Evolutionary conservation across 2,329 filamentous ascomycete species (phyloP).

Genomic region (Didymella sp.): DNA sequence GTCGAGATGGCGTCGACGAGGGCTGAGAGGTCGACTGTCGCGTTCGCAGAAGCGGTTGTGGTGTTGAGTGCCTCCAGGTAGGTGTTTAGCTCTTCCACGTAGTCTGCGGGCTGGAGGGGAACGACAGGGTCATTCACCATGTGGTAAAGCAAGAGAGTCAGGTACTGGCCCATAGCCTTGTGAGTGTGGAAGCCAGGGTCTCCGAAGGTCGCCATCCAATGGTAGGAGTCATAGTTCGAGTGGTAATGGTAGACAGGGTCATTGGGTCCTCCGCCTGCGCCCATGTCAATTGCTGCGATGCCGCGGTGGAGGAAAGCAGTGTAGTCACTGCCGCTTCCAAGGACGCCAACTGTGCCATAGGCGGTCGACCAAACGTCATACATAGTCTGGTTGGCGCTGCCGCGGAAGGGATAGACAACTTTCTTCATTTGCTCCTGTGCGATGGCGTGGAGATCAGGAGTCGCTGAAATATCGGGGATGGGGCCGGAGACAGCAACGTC

Average conservation of each 20-base stretch:
- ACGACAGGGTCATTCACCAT: slow-evolving; percentile 50
- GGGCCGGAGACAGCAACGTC: slow-evolving; percentile 58
- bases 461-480: slow-evolving; percentile 48
- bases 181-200: slow-evolving; percentile 60
- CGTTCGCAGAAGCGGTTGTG: slow-evolving; percentile 39
- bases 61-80: slow-evolving; percentile 47
- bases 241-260: slow-evolving; percentile 59
- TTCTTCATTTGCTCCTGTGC: slow-evolving; percentile 51
- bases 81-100: slow-evolving; percentile 47
- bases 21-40: slow-evolving; percentile 40
- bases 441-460: slow-evolving; percentile 52
- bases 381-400: slow-evolving; percentile 50
- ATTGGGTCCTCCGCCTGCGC: slow-evolving; percentile 45
- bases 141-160: slow-evolving; percentile 54
- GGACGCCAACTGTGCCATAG: slow-evolving; percentile 50
- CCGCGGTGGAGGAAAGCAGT: slow-evolving; percentile 57
- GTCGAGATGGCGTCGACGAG: slow-evolving; percentile 48
- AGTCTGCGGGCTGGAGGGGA: slow-evolving; percentile 50
- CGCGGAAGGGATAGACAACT: slow-evolving; percentile 50
- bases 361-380: slow-evolving; percentile 55
- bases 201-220: slow-evolving; percentile 61
- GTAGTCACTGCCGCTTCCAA: slow-evolving; percentile 58
- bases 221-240: slow-evolving; percentile 56
- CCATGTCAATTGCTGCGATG: slow-evolving; percentile 54
- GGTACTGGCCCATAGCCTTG: slow-evolving; percentile 58